Percentiles rank a stretch among this genome's conserved stretches.
Evolutionary conservation across 768 basidiomycete species (phyloP).

Genomic region (Mycena maculata): DNA sequence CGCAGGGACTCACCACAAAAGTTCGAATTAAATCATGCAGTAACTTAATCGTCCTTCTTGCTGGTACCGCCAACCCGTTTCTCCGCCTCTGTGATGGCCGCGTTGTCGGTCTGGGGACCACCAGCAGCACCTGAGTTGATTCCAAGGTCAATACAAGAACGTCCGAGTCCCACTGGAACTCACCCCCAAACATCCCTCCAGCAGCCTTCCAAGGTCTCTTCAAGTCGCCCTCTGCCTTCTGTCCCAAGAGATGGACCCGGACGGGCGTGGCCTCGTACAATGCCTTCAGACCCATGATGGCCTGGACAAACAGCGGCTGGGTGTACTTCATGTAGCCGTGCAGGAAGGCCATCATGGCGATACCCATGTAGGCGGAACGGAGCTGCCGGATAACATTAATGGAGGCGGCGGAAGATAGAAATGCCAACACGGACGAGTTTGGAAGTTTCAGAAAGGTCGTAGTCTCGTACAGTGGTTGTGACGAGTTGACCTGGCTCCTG

Average conservation of each 20-base stretch:
- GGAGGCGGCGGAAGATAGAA: not conserved
- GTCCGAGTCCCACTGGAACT: constrained; percentile 35
- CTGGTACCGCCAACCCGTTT: constrained; percentile 71
- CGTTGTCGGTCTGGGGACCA: constrained; percentile 89
- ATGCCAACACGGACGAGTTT: constrained; percentile 69
- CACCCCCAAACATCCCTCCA: constrained; percentile 78
- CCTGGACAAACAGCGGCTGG: constrained; percentile 95
- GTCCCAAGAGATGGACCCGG: constrained; percentile 83
- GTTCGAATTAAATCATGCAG: constrained; percentile 21
- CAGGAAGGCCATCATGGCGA: constrained; percentile 92
- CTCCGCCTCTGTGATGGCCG: constrained; percentile 89
- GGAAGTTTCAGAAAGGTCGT: constrained; percentile 89
- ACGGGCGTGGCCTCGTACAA: constrained; percentile 89
- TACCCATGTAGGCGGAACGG: constrained; percentile 74
- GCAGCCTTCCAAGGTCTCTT: constrained; percentile 88
- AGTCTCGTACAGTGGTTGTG: constrained; percentile 94
- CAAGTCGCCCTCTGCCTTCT: constrained; percentile 85
- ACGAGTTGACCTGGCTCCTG: constrained; percentile 78
- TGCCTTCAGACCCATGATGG: constrained; percentile 93
- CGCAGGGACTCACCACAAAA: constrained; percentile 15
- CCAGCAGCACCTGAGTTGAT: constrained; percentile 53
- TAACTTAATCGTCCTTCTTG: constrained; percentile 80
- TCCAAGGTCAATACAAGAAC: constrained; percentile 12
- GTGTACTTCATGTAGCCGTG: constrained; percentile 96
- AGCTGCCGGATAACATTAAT: constrained; percentile 52